Evolutionary conservation across 1,139 yeast genomes (phyloP).

Genomic region (Hyphopichia pseudoburtonii): DNA sequence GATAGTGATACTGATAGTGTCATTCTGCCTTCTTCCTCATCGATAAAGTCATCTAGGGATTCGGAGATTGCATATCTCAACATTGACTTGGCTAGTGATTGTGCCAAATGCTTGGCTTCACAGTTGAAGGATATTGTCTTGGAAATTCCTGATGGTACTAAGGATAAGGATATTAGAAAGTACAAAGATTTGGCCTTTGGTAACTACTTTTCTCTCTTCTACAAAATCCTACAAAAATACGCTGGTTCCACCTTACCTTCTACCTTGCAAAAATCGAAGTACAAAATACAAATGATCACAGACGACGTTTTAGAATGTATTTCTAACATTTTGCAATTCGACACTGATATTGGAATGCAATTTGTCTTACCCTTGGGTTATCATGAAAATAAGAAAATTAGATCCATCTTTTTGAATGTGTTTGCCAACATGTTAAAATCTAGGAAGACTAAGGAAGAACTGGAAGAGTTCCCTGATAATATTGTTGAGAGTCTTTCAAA

Average conservation of each 20-base stretch:
- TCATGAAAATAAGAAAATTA: slow-evolving; percentile 62
- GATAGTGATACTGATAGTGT: slow-evolving; percentile 1
- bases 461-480: slow-evolving; percentile 29
- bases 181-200: slow-evolving; percentile 69
- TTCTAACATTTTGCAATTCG: slow-evolving; percentile 68
- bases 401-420: slow-evolving; percentile 74
- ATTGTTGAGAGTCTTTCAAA: slow-evolving; percentile 22
- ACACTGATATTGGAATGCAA: slow-evolving; percentile 75
- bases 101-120: slow-evolving; percentile 56
- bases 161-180: slow-evolving; percentile 54
- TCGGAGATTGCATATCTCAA: slow-evolving; percentile 55
- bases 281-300: slow-evolving; percentile 56
- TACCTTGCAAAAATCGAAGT: slow-evolving; percentile 31
- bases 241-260: slow-evolving; percentile 25
- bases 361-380: slow-evolving; percentile 79
- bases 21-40: slow-evolving; percentile 3
- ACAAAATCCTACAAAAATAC: slow-evolving; percentile 68
- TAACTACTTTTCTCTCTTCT: slow-evolving; percentile 67
- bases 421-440: slow-evolving; percentile 63
- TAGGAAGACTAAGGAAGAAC: slow-evolving; percentile 25
- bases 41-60: slow-evolving; percentile 14
- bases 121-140: slow-evolving; percentile 56
- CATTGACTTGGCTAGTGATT: slow-evolving; percentile 66
- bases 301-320: slow-evolving; percentile 69
- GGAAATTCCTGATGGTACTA: slow-evolving; percentile 62